These are phyloP conservation scores for Aspergillus unguis DNA, from an alignment of 2,329 filamentous ascomycete species.

Conservation along the genomic window DNA sequence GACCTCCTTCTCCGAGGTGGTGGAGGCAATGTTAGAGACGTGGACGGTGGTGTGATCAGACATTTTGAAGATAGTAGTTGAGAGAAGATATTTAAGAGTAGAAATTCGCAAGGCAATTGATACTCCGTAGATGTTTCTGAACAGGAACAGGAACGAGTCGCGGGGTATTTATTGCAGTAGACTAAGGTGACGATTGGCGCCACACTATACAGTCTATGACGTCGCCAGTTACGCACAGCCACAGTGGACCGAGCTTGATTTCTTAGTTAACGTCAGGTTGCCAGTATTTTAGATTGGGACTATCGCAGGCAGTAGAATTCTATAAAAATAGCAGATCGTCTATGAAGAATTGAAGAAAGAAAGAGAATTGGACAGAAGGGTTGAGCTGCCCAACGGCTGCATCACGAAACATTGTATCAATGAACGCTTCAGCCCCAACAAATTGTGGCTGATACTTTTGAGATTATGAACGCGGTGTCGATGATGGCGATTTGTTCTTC, in stretches of 20 bases:
- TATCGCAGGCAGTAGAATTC: slow-evolving; percentile 15
- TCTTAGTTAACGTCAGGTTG: slow-evolving; percentile 1
- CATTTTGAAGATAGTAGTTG: slow-evolving; percentile 45
- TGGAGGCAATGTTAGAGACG: slow-evolving; percentile 80
- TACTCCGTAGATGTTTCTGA: neutral
- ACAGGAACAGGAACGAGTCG: slow-evolving; percentile 5
- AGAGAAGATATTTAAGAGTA: neutral
- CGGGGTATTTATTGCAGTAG: slow-evolving; percentile 16
- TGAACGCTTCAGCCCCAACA: too few relatives aligned
- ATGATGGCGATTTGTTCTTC: slow-evolving; percentile 26
- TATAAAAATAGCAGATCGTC: slow-evolving; percentile 9
- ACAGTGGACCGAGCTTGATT: slow-evolving; percentile 16
- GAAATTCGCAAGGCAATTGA: neutral
- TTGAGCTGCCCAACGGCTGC: too few relatives aligned
- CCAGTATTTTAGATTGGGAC: neutral
- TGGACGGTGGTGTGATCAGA: slow-evolving; percentile 65
- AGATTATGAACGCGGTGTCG: neutral
- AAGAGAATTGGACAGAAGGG: neutral
- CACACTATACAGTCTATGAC: slow-evolving; percentile 7
- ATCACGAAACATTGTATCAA: too few relatives aligned
- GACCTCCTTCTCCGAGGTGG: slow-evolving; percentile 86
- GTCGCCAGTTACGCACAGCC: slow-evolving; percentile 23
- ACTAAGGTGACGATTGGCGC: slow-evolving; percentile 11
- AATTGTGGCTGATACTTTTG: too few relatives aligned
- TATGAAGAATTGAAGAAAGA: neutral